phyloP scores from a whole-genome alignment of 306 rosid genomes.

The Dalbergia cultrata region DNA sequence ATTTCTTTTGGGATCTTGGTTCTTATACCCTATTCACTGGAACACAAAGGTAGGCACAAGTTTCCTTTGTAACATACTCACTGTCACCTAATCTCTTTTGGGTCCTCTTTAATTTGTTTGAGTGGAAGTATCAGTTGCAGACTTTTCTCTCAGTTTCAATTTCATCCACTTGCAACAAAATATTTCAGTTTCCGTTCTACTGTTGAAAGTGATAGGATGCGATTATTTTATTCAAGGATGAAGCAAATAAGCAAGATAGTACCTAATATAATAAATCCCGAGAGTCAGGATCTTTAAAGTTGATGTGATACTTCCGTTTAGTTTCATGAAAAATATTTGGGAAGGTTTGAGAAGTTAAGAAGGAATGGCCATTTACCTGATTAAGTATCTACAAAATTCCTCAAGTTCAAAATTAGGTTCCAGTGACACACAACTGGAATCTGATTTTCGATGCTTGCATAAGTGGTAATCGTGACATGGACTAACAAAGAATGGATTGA shows the following conservation, averaged over 20 bases:
- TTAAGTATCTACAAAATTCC: slow-evolving; percentile 30
- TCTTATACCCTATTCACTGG: not conserved
- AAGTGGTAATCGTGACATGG: slow-evolving; percentile 24
- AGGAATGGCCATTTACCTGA: slow-evolving; percentile 44
- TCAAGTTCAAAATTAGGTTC: slow-evolving; percentile 24
- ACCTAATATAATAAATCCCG: not conserved
- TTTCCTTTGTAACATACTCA: not conserved
- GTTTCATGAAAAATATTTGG: slow-evolving; percentile 12
- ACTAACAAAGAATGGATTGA: not conserved
- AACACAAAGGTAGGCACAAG: not conserved
- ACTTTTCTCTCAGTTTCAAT: not conserved
- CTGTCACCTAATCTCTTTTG: not conserved
- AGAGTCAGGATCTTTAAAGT: not conserved
- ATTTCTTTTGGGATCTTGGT: slow-evolving; percentile 6
- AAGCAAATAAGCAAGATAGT: slow-evolving; percentile 13
- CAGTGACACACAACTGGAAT: not conserved
- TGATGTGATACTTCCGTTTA: slow-evolving; percentile 39
- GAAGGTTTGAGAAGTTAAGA: slow-evolving; percentile 34
- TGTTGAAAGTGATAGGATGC: slow-evolving; percentile 29
- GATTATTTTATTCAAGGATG: slow-evolving; percentile 26
- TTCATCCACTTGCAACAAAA: slow-evolving; percentile 2
- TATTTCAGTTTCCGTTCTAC: not conserved
- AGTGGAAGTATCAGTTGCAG: not conserved
- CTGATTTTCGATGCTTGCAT: slow-evolving; percentile 25
- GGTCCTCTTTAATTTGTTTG: not conserved